A percentile compares a stretch with the other conserved stretches of the same genome.
These are phyloP conservation scores for Phaeodactylum tricornutum DNA, from an alignment of 108 stramenopile species.

Conservation along the genomic window DNA sequence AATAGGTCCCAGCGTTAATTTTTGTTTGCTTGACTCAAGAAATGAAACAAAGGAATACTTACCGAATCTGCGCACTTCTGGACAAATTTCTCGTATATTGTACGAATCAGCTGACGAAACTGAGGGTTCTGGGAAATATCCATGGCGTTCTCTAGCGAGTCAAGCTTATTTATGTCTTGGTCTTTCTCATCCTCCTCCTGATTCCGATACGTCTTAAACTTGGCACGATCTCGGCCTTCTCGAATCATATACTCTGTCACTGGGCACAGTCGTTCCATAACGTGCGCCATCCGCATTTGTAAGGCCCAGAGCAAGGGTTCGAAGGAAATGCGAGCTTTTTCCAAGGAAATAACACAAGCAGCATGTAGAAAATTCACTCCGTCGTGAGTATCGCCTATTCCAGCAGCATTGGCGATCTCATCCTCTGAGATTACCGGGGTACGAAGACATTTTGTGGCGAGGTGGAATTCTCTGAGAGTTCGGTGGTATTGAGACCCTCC, in stretches of 20 bases:
- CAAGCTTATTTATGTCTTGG: no score
- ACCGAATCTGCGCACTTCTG: constrained; percentile 57
- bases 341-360: constrained; percentile 87
- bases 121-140: constrained; percentile 59
- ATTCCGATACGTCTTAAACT: constrained; percentile 15
- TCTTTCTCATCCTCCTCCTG: constrained; percentile 3
- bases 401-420: constrained; percentile 92
- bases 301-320: constrained; percentile 71
- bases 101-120: constrained; percentile 63
- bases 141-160: constrained; percentile 16
- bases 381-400: constrained; percentile 87
- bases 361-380: constrained; percentile 90
- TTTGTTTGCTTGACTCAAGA: no score
- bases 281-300: constrained; percentile 59
- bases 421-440: constrained; percentile 80
- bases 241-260: constrained; percentile 82
- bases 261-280: constrained; percentile 81
- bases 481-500: constrained; percentile 92
- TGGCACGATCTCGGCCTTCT: constrained; percentile 54
- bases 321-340: constrained; percentile 82
- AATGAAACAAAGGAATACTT: constrained; percentile 10
- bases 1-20: no score
- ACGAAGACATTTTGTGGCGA: constrained; percentile 74
- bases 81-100: constrained; percentile 79
- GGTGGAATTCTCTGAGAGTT: constrained; percentile 75